A percentile compares a stretch with the other conserved stretches of the same genome.
Conservation (phyloP, 2,329 filamentous ascomycete genomes). For the Fusarium continuum region DNA sequence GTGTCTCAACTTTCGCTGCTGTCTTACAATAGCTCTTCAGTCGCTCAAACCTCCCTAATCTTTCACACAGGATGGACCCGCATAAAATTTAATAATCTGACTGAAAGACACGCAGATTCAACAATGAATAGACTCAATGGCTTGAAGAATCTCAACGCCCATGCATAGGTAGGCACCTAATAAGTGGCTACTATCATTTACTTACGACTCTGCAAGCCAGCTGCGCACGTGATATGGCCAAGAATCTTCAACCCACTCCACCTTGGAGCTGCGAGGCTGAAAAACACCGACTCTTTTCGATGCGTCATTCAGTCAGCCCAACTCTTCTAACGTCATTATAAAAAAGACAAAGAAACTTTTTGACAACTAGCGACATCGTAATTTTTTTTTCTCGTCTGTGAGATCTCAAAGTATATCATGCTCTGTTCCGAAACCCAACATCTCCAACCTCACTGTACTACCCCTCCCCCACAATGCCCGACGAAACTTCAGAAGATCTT, state of each 20-base stretch:
- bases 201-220: neutral
- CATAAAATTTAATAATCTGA: neutral
- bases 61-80: neutral
- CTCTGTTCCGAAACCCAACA: slow-evolving; percentile 24
- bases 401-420: slow-evolving; percentile 30
- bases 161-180: neutral
- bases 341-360: neutral
- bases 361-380: neutral
- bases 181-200: neutral
- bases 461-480: slow-evolving; percentile 38
- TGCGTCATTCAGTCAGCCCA: slow-evolving; percentile 29
- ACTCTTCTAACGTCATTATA: slow-evolving; percentile 5
- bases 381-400: neutral
- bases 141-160: too few relatives aligned
- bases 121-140: neutral
- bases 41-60: neutral
- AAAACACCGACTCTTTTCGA: slow-evolving; percentile 31
- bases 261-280: slow-evolving; percentile 2
- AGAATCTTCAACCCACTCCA: slow-evolving; percentile 23
- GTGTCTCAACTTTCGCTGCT: too few relatives aligned
- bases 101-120: neutral
- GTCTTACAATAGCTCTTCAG: neutral
- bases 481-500: slow-evolving; percentile 35
- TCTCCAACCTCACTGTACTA: slow-evolving; percentile 16
- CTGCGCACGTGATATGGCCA: slow-evolving; percentile 23